phyloP scores from a whole-genome alignment of 2,329 filamentous ascomycete species.

The Tolypocladium sp. region DNA sequence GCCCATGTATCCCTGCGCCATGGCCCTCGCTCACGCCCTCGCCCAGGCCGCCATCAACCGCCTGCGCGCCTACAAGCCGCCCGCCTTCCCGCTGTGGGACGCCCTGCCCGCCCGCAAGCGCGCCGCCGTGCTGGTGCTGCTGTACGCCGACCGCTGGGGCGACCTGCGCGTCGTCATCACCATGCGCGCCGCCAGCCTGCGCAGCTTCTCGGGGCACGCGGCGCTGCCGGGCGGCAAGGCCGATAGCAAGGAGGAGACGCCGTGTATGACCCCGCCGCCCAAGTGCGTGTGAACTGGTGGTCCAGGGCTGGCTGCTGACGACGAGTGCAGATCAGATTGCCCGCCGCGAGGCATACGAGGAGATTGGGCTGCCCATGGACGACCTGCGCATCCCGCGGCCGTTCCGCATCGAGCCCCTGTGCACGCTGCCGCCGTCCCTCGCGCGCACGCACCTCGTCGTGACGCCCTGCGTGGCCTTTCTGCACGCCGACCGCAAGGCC shows the following conservation, averaged over 20 bases:
- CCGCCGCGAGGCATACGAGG: conserved; percentile 81
- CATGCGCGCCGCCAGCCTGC: conserved; percentile 54
- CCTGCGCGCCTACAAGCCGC: conserved; percentile 51
- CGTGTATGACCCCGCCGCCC: conserved; percentile 45
- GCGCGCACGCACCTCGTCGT: conserved; percentile 67
- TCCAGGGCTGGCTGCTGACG: background rate
- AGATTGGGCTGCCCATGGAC: conserved; percentile 77
- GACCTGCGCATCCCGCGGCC: conserved; percentile 61
- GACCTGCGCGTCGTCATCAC: conserved; percentile 66
- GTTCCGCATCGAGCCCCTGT: conserved; percentile 81
- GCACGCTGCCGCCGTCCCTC: conserved; percentile 68
- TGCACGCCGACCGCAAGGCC: conserved; percentile 51
- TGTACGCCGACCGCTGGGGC: conserved; percentile 77
- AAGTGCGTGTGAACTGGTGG: too few species aligned
- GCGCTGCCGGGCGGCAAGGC: conserved; percentile 76
- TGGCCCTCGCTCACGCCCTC: conserved; percentile 1
- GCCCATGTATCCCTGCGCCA: conserved; percentile 6
- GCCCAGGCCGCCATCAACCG: conserved; percentile 48
- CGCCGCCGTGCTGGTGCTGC: conserved; percentile 78
- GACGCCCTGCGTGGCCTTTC: conserved; percentile 67
- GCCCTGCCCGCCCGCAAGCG: conserved; percentile 54
- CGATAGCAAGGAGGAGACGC: conserved; percentile 47
- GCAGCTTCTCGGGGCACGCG: conserved; percentile 73
- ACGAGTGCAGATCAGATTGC: conserved; percentile 60
- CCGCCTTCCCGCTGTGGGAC: conserved; percentile 54